Evolutionary conservation across 176 grass and related monocot genomes (phyloP), one percentile per base, ranked within the genome.

Genomic region (Dactylis glomerata): DNA sequence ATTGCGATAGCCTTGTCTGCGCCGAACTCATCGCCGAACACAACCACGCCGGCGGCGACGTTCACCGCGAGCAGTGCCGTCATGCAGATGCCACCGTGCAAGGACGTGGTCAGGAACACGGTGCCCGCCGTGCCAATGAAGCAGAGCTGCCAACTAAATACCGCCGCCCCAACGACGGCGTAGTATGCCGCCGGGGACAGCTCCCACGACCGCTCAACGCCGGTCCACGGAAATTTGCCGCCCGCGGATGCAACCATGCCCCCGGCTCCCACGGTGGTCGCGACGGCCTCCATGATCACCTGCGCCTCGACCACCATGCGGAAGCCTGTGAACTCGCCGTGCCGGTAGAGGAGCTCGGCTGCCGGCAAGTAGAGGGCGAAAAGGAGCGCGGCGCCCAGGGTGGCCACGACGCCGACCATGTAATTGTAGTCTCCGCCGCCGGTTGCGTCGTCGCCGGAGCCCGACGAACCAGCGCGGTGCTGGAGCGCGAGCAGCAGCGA

Each of bases 1-100:
- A 89, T 84, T 1, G 92, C 86, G 8, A 91, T 34, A 1, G 70
- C 72, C 51, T 94, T 94, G 24, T 83, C 73, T 3, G 82, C 19
- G 3, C 86, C 86, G 22, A 94, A 90, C 5, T 78, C 75, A 31
- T 94, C 92, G 16, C 86, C 84, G 26, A 89, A 91, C 37, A 73
- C 75, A 11, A 81, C 55, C 13, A 94, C 86, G 6, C 92, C 92
- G 27, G 79, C 92, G 26, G 90, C 75, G 2, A 94, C 88, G 74
- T 94, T 94, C 17, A 87, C 81, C 10, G 83, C 75, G 19, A 91
- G 79, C 40, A 94, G 80, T 6, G 92, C 92, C 51, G 92, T 94
- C 92, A 94, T 91, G 88, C 92, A 94, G 67, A 94, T 91, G 34
- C 88, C 92, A 13, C 92, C 87, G 76, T 90, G 83, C 44, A 94